Evolutionary conservation across 2,329 filamentous ascomycete species (phyloP), one percentile per base, ranked within the genome.

Genomic region (Ophiostoma quercus): DNA sequence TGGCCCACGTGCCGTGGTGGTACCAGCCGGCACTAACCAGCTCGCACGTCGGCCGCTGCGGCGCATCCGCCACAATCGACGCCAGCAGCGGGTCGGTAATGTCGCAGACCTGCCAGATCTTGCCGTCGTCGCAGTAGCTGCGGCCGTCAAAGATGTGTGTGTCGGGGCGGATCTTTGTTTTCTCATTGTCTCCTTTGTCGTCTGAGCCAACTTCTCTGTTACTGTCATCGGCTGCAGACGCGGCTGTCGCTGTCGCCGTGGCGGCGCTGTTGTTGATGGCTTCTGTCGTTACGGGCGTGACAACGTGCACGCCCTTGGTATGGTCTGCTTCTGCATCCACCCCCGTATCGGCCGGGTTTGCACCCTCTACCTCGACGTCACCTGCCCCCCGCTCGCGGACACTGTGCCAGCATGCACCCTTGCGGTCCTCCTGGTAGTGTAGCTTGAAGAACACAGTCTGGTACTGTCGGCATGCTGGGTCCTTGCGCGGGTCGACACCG

Each of bases 61-160:
- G 83, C 0, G 88, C 82, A 0, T 87, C 85, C 25, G 88, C 84
- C 54, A 97, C 83, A 2, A 97, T 80, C 12, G 82, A 78, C 0
- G 82, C 81, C 1, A 98, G 82, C 0, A 94, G 76, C 0, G 92
- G 91, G 75, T 98, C 94, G 0, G 87, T 90, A 69, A 98, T 90
- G 78, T 99, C 95, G 80, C 93, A 96, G 34, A 96, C 86, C 82
- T 98, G 95, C 90, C 93, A 99, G 67, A 95, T 89, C 75, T 95
- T 95, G 54, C 93, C 93, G 75, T 97, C 93, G 1, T 87, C 85
- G 19, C 87, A 87, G 69, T 94, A 87, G 1, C 84, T 85, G 71
- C 88, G 83, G 66, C 94, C 94, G 72, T 96, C 92, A 78, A 97
- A 98, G 1, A 94, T 82, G 78, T 98, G 94, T 68, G 84, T 89